A percentile compares a stretch with the other conserved stretches of the same genome.
Conservation (phyloP, 2,329 filamentous ascomycete genomes). For the Diplodia seriata region DNA sequence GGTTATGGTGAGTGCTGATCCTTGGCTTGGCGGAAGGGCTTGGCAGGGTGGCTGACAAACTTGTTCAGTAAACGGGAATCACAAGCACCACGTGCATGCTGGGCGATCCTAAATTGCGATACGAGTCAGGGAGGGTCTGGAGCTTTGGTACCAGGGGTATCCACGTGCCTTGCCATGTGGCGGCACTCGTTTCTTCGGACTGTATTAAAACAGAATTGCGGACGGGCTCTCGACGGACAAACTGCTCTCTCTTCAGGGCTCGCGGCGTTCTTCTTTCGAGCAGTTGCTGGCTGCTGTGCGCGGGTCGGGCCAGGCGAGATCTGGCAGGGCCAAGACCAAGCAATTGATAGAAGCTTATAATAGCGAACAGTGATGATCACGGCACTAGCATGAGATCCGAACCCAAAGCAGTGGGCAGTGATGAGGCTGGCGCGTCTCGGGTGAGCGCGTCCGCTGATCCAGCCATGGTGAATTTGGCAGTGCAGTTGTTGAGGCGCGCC, state of each 20-base stretch:
- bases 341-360: conserved; percentile 30
- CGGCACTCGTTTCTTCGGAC: conserved; percentile 11
- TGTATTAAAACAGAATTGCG: conserved; percentile 28
- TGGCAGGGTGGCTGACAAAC: conserved; percentile 29
- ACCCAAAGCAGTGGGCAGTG: background rate
- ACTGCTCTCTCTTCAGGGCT: conserved; percentile 25
- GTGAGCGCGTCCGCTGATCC: conserved; percentile 31
- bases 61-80: conserved; percentile 29
- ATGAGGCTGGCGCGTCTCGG: conserved; percentile 26
- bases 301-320: conserved; percentile 5
- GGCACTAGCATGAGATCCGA: conserved; percentile 3
- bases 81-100: conserved; percentile 17
- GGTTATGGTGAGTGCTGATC: conserved; percentile 42
- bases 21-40: conserved; percentile 4
- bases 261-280: conserved; percentile 27
- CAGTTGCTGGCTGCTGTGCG: conserved; percentile 12
- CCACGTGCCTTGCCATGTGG: background rate
- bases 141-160: conserved; percentile 9
- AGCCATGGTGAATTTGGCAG: background rate
- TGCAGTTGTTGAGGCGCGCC: conserved; percentile 24
- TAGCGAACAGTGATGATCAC: conserved; percentile 24
- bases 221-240: conserved; percentile 16
- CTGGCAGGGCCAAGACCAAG: conserved; percentile 12
- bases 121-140: conserved; percentile 26
- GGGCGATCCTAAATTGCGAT: conserved; percentile 31